Evolutionary conservation across 495 filamentous ascomycete species (phyloP).

Genomic region (Penicillium mononematosum): DNA sequence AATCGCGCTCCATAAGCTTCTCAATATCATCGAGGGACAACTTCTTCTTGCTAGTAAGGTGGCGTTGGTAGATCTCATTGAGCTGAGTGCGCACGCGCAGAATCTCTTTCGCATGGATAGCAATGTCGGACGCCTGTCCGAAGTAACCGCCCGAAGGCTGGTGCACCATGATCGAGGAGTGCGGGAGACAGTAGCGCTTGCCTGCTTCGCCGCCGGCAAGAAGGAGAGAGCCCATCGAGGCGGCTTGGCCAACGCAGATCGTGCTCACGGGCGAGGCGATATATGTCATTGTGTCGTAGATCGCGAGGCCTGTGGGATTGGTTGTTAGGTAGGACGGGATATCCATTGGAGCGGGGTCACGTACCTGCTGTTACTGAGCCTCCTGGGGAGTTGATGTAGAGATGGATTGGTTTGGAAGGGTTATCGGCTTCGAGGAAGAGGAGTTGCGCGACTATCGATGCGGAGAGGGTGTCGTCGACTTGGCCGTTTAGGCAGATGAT

Average conservation of each 20-base stretch:
- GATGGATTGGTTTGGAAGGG: constrained; percentile 87
- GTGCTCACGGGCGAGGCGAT: constrained; percentile 89
- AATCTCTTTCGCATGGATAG: constrained; percentile 97
- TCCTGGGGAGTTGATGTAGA: constrained; percentile 97
- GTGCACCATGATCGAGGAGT: constrained; percentile 94
- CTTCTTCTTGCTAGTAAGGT: constrained; percentile 71
- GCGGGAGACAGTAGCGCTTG: constrained; percentile 83
- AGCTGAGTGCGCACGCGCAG: constrained; percentile 78
- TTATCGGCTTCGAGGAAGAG: constrained; percentile 98
- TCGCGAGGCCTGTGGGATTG: constrained; percentile 65
- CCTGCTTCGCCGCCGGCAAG: constrained; percentile 83
- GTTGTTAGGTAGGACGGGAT: background rate
- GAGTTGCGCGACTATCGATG: constrained; percentile 90
- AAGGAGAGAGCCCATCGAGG: constrained; percentile 89
- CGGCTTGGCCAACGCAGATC: constrained; percentile 92
- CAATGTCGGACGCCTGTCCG: constrained; percentile 87
- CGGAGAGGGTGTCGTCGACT: constrained; percentile 84
- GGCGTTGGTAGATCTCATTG: constrained; percentile 84
- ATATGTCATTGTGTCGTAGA: constrained; percentile 99
- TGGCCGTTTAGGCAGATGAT: constrained; percentile 93
- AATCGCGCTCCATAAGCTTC: constrained; percentile 93
- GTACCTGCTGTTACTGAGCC: constrained; percentile 85
- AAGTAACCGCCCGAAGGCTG: constrained; percentile 90
- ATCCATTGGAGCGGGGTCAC: background rate
- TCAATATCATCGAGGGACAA: constrained; percentile 76